Percentiles rank a stretch among this genome's conserved stretches.
These are phyloP conservation scores for Fagopyrum homotropicum DNA, from an alignment of 148 eudicot genomes.

Conservation along the genomic window DNA sequence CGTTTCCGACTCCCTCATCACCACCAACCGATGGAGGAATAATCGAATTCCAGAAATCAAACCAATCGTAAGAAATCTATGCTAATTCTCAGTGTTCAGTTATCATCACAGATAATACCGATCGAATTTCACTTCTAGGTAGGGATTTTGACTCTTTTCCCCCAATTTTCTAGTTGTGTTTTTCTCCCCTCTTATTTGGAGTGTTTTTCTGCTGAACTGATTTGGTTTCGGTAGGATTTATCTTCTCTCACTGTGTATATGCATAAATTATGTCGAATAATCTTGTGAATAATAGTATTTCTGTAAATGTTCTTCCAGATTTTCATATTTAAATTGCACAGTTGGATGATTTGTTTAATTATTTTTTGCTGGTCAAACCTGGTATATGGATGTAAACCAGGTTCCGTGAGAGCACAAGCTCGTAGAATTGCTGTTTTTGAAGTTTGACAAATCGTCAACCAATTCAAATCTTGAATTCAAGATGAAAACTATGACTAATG, in stretches of 20 bases:
- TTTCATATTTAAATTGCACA: no score
- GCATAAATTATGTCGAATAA: neutral
- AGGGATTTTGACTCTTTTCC: neutral
- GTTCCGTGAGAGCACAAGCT: no score
- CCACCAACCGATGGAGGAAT: conserved; percentile 12
- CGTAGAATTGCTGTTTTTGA: no score
- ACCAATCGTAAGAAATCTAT: neutral
- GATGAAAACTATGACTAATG: no score
- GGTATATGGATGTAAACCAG: no score
- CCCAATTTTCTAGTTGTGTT: neutral
- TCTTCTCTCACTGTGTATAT: neutral
- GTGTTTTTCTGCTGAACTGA: neutral
- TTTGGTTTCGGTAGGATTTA: neutral
- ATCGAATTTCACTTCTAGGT: neutral
- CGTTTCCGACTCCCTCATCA: conserved; percentile 51
- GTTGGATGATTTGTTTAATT: no score
- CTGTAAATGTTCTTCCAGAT: no score
- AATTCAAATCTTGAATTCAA: no score
- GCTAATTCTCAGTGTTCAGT: neutral
- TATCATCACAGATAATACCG: neutral
- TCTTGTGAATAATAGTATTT: neutral
- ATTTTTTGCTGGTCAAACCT: no score
- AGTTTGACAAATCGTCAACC: no score
- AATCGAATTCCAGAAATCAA: neutral
- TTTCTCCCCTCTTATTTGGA: neutral